Base-by-base conservation (phyloP, 192 early-diverging fungal species). In the Coemansia javaensis region DNA sequence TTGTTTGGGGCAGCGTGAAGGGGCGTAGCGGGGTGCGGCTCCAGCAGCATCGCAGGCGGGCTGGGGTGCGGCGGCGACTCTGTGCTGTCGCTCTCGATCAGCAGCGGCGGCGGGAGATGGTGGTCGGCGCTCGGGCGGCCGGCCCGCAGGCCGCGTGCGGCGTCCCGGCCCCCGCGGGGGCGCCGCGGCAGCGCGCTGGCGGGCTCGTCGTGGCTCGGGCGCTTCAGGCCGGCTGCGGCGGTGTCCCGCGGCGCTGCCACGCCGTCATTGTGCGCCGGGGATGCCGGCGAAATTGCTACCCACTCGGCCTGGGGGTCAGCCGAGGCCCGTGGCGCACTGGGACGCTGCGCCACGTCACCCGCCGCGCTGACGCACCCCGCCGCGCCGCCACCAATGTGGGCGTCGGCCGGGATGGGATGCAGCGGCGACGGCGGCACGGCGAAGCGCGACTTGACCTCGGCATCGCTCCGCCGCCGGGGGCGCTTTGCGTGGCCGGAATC, bases 391-490 rank as follows among this genome's bases (percentile, higher is more conserved):
- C 40, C 40, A 41, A 42, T 52, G 42, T 50, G 9, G 7, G 16
- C 31, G 43, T 27, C 27, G 43, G 25, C 48, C 25, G 63, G 50
- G 24, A 59, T 39, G 10, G 51, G n/a, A n/a, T n/a, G 25, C 17
- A 51, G 46, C 32, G 50, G 50, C 16, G 55, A 35, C 7, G 46
- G 50, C 32, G 43, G 50, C 15, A 36, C n/a, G n/a, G 24, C 24
- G 44, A 9, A 12, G 30, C 68, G 56, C 10, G 68, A 59, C 22
- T 72, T 72, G 0, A 72, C 61, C 13, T 73, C 69, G 6, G 40
- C 62, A 22, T 65, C 62, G 33, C 69, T 65, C n/a, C 69, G 69
- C 18, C 58, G 45, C 28, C 69, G 46, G 7, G 53, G 50, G 30
- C 50, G 57, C 46, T 50, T 42, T 17, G 7, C 24, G 9, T 24